Evolutionary conservation across 169 alveolate species (phyloP).

Genomic region (Pseudocohnilembus persalinus): DNA sequence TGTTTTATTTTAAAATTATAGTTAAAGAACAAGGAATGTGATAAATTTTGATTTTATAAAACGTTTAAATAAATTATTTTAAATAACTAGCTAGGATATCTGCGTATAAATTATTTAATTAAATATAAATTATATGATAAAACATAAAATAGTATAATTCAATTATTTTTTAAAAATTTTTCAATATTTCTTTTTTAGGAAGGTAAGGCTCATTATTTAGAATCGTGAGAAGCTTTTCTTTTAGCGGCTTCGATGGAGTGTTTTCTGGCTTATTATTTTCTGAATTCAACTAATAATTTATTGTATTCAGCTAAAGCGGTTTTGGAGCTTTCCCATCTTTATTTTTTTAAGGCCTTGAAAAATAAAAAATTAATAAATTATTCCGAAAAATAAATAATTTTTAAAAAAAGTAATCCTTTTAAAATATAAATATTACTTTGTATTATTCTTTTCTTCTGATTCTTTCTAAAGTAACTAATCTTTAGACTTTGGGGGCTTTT

Average conservation of each 20-base stretch:
- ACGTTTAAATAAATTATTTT: too few relatives aligned
- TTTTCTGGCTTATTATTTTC: slow-evolving; percentile 45
- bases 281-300: slow-evolving; percentile 49
- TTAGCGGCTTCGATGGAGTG: neutral
- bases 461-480: slow-evolving; percentile 98
- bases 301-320: slow-evolving; percentile 57
- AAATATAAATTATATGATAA: too few relatives aligned
- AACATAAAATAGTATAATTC: too few relatives aligned
- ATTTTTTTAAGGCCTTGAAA: slow-evolving; percentile 62
- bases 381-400: slow-evolving; percentile 12
- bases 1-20: too few relatives aligned
- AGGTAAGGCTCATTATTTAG: too few relatives aligned
- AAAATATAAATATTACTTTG: slow-evolving; percentile 40
- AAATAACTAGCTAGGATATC: too few relatives aligned
- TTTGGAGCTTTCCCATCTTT: slow-evolving; percentile 72
- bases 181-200: too few relatives aligned
- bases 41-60: too few relatives aligned
- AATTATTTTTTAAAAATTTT: too few relatives aligned
- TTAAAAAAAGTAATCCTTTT: slow-evolving; percentile 15
- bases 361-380: neutral
- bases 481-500: slow-evolving; percentile 98
- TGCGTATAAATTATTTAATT: too few relatives aligned
- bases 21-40: too few relatives aligned
- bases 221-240: slow-evolving; percentile 35
- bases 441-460: slow-evolving; percentile 94